Evolutionary conservation across 768 basidiomycete species (phyloP), one percentile per base, ranked within the genome.

Genomic region (Pleurotus salmoneostramineus): DNA sequence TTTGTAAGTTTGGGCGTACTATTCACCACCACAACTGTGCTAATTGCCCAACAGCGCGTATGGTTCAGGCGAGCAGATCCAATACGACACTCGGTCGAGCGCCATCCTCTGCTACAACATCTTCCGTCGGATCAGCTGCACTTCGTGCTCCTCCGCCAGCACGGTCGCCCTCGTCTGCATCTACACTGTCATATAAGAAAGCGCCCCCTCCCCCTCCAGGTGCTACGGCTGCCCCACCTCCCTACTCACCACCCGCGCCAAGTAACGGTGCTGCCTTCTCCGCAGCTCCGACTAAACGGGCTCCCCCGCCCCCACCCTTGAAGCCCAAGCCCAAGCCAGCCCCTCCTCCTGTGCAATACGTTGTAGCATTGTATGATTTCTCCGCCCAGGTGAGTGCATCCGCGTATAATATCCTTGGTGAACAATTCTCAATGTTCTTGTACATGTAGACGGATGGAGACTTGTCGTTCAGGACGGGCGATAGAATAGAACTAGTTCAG

Each of bases 281-380:
- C 1, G 67, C 70, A 36, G 75, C 73, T 1, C 74, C 73, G 4
- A 76, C 82, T 40, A 93, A 89, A 72, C 83, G 88, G 65, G 84
- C 89, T 0, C 91, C 95, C 0, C 96, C 96, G 0, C 96, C 96
- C 0, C 96, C 96, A 6, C 89, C 94, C 2, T 68, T 95, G 64
- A 95, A 94, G 73, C 84, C 92, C 1, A 95, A 94, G 68, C 92
- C 92, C 4, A 91, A 89, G 69, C 52, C 52, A 27, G 77, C 81
- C 6, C 76, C 78, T 33, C 83, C 83, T 1, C 75, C 75, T 51
- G 73, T 79, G 3, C 82, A 87, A 69, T 94, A 93, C 66, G 94
- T 95, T 27, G 88, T 92, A 7, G 97, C 97, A 33, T 68, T 98
- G 66, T 99, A 97, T 68, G 97, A 99, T 71, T 99, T 96, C 68